Percentiles rank a stretch among this genome's conserved stretches.
Conservation (phyloP, 441 rosid species). For the Erodium texanum region DNA sequence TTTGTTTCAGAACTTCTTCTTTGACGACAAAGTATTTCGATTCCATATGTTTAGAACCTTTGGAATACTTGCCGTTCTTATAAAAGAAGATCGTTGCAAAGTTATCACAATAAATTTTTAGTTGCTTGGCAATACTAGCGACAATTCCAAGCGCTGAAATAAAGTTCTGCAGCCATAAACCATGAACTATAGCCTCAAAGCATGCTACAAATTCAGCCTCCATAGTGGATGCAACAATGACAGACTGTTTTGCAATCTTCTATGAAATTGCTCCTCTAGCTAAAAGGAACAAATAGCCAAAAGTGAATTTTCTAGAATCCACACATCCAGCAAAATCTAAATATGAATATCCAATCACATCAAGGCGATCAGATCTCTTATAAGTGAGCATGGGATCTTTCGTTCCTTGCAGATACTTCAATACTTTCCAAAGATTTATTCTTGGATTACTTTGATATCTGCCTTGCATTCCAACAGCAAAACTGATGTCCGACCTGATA, state of each 20-base stretch:
- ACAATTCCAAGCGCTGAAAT: neutral
- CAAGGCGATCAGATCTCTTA: neutral
- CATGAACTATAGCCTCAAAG: neutral
- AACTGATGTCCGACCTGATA: neutral
- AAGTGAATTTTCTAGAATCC: neutral
- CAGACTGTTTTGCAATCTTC: neutral
- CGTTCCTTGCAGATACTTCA: neutral
- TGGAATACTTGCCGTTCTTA: too few species aligned
- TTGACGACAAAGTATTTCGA: too few species aligned
- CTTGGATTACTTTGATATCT: constrained; percentile 7
- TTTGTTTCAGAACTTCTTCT: too few species aligned
- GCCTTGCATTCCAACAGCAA: neutral
- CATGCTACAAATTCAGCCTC: neutral
- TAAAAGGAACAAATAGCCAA: too few species aligned
- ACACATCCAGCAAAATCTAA: neutral
- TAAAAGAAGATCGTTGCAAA: too few species aligned
- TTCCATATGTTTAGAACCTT: too few species aligned
- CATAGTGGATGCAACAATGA: neutral
- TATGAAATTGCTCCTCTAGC: too few species aligned
- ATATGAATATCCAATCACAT: neutral
- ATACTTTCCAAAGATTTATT: neutral
- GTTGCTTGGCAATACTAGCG: too few species aligned
- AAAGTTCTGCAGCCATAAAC: neutral
- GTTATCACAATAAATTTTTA: too few species aligned
- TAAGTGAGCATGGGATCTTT: neutral